Evolutionary conservation across 139 green algal species (phyloP).

Genomic region (Marvania coccoides): DNA sequence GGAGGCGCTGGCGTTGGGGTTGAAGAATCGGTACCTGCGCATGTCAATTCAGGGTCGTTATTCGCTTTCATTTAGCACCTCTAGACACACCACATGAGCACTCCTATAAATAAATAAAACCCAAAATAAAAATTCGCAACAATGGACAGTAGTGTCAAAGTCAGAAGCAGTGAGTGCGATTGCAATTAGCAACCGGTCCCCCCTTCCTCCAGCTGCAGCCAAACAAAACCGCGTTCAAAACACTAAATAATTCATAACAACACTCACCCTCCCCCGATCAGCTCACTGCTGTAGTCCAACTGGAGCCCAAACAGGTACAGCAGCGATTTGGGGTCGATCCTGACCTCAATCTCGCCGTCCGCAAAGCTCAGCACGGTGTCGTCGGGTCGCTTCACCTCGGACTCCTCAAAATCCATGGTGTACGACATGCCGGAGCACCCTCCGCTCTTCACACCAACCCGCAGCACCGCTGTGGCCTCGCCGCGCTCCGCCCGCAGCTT

Average conservation of each 20-base stretch:
- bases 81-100: too few species aligned
- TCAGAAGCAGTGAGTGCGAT: neutral
- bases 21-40: slow-evolving; percentile 74
- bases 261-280: slow-evolving; percentile 66
- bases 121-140: too few species aligned
- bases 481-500: slow-evolving; percentile 55
- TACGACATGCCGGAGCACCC: slow-evolving; percentile 78
- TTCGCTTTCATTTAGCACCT: neutral
- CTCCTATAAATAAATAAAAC: too few species aligned
- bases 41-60: neutral
- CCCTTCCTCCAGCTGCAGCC: too few species aligned
- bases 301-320: slow-evolving; percentile 92
- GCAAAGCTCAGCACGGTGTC: slow-evolving; percentile 23
- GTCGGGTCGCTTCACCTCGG: slow-evolving; percentile 48
- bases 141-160: neutral
- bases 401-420: slow-evolving; percentile 81
- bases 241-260: slow-evolving; percentile 57
- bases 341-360: slow-evolving; percentile 50
- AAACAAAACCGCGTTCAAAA: neutral
- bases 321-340: slow-evolving; percentile 76
- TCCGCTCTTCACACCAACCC: slow-evolving; percentile 60
- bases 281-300: slow-evolving; percentile 73
- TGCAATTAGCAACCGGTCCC: too few species aligned
- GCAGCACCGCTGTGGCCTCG: slow-evolving; percentile 46
- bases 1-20: slow-evolving; percentile 71